Conservation (phyloP, 768 basidiomycete genomes). For the Lentinula edodes region DNA sequence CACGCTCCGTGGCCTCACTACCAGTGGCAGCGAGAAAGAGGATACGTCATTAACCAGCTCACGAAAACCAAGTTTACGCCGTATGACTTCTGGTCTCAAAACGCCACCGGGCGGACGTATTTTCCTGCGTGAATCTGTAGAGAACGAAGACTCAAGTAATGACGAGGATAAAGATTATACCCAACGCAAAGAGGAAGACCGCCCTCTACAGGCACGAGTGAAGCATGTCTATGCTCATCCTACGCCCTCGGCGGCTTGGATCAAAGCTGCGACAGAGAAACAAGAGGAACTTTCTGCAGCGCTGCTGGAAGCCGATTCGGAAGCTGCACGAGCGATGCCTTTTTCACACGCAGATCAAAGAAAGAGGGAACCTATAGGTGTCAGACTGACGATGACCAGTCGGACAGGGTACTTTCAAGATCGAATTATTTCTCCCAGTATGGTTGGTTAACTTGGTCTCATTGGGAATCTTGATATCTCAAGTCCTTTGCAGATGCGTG, state of each 20-base stretch:
- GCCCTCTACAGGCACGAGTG: constrained; percentile 71
- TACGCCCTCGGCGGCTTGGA: constrained; percentile 20
- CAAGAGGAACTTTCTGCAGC: constrained; percentile 50
- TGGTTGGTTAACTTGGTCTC: constrained; percentile 47
- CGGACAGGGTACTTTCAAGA: constrained; percentile 93
- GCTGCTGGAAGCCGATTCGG: constrained; percentile 43
- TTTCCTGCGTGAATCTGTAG: constrained; percentile 35
- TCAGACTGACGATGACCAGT: constrained; percentile 91
- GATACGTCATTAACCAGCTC: constrained; percentile 7
- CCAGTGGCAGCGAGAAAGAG: constrained; percentile 33
- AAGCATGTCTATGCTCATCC: constrained; percentile 42
- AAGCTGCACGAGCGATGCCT: constrained; percentile 32
- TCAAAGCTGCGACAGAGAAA: constrained; percentile 37
- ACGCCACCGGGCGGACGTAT: constrained; percentile 19
- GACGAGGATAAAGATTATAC: constrained; percentile 43
- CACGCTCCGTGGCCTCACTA: constrained; percentile 42
- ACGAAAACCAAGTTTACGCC: constrained; percentile 12
- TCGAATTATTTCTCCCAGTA: constrained; percentile 87
- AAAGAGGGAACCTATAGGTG: constrained; percentile 67
- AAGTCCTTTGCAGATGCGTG: constrained; percentile 77
- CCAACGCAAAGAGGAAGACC: constrained; percentile 60
- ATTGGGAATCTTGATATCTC: neutral
- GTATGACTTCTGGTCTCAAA: constrained; percentile 23
- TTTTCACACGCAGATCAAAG: constrained; percentile 20
- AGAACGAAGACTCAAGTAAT: constrained; percentile 44